Evolutionary conservation across 768 basidiomycete genomes (phyloP), one percentile per base, ranked within the genome.

Genomic region (Mycena venus): DNA sequence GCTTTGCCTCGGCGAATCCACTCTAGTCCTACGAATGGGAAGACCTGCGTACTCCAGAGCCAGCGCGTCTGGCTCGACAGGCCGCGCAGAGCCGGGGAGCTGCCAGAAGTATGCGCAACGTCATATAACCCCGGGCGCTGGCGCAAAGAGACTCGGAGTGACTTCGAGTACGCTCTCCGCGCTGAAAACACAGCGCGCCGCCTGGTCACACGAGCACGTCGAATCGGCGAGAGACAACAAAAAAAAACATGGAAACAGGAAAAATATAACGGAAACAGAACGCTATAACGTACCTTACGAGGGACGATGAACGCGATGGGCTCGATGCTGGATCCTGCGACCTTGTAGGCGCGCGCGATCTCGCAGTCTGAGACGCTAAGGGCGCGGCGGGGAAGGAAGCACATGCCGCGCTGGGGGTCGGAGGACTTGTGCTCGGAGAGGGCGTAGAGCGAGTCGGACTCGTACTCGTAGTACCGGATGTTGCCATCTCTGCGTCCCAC

Each of bases 361-460:
- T 99, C 98, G 83, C 97, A 98, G 64, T 98, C 96, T 40, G 89
- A 85, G 27, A 98, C 94, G 81, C 90, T 96, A 79, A 99, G 90
- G 0, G 95, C 93, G 56, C 97, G 94, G 42, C 97, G 91, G 17
- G 98, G 98, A 47, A 98, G 89, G 93, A 99, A 97, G 82, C 95
- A 96, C 92, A 99, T 95, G 17, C 98, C 98, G 61, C 97, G 95
- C 83, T 99, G 98, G 36, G 98, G 97, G 63, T 97, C 95, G n/a
- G 92, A 88, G 7, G 94, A 95, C 82, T 96, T 95, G 88, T 97
- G 91, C 81, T 99, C 98, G 23, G 92, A 86, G 6, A 96, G 88
- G 21, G 90, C 83, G 84, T 91, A 88, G 23, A 99, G 87, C 56
- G 91, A 88, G 84, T 99, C 97, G 38, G 89, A 90, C 79, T 98